Evolutionary conservation across 1,139 yeast genomes (phyloP).

Genomic region (Yamadazyma triangularis): DNA sequence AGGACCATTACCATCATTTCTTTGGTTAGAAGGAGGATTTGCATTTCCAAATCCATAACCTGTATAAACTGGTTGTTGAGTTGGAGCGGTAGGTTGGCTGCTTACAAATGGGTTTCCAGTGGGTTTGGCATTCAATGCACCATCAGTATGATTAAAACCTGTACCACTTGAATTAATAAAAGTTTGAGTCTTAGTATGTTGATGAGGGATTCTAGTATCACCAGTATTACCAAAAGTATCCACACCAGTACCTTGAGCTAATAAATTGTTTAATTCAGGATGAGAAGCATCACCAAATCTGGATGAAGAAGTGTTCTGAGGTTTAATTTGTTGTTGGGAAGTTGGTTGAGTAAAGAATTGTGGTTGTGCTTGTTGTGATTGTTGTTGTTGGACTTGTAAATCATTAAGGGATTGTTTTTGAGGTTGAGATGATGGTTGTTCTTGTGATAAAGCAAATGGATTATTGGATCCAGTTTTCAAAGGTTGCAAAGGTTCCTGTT

Average conservation of each 20-base stretch:
- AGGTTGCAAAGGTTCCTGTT: conserved; percentile 46
- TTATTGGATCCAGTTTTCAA: conserved; percentile 82
- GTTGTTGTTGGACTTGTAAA: conserved; percentile 17
- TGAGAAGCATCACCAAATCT: conserved; percentile 53
- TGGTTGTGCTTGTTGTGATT: conserved; percentile 19
- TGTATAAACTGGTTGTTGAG: conserved; percentile 52
- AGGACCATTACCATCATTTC: conserved; percentile 29
- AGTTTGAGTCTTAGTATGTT: conserved; percentile 76
- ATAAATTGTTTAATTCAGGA: conserved; percentile 64
- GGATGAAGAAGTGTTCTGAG: conserved; percentile 33
- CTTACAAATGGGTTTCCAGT: conserved; percentile 82
- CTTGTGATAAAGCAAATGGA: conserved; percentile 67
- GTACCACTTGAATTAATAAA: conserved; percentile 88
- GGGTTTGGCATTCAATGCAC: conserved; percentile 38
- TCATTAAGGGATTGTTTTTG: conserved; percentile 16
- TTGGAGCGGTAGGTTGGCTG: conserved; percentile 45
- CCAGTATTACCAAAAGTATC: conserved; percentile 98
- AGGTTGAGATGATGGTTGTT: conserved; percentile 20
- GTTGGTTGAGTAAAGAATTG: conserved; percentile 18
- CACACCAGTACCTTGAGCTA: conserved; percentile 85
- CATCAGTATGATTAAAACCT: conserved; percentile 52
- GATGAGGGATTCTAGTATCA: conserved; percentile 84
- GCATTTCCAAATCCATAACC: conserved; percentile 92
- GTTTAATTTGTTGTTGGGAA: conserved; percentile 20
- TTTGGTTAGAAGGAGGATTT: conserved; percentile 9